These are phyloP conservation scores for Hygrophila difformis DNA, from an alignment of 257 asterid species.

Conservation along the genomic window DNA sequence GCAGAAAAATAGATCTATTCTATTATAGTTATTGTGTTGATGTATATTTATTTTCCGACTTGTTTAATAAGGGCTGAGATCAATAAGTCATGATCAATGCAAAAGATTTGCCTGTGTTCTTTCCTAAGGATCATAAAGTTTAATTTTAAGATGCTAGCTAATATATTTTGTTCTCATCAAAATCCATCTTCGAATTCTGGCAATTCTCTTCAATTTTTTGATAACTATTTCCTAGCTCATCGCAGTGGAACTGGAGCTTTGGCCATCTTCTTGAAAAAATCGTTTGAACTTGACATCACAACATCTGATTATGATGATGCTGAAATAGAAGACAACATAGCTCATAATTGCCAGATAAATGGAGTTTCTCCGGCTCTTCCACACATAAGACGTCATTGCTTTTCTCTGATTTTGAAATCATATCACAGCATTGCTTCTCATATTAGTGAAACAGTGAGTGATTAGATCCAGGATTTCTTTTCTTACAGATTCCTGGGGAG, in stretches of 20 bases:
- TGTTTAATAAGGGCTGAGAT: neutral
- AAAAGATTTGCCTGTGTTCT: neutral
- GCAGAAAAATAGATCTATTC: neutral
- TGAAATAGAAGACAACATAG: constrained; percentile 79
- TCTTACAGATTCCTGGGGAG: constrained; percentile 92
- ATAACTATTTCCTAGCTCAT: constrained; percentile 19
- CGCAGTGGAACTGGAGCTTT: constrained; percentile 96
- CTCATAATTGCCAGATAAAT: constrained; percentile 59
- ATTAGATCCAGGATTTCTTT: neutral
- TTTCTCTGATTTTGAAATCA: constrained; percentile 6
- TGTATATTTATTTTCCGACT: neutral
- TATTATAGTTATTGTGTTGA: neutral
- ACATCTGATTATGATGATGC: constrained; percentile 97
- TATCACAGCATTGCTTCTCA: neutral
- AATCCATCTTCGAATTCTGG: neutral
- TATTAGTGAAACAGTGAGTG: neutral
- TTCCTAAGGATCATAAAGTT: neutral
- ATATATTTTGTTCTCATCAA: too few species aligned
- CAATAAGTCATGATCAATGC: neutral
- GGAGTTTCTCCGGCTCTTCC: constrained; percentile 69
- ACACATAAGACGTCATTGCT: constrained; percentile 64
- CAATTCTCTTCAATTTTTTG: neutral
- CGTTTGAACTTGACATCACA: constrained; percentile 57
- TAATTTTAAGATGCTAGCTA: too few species aligned
- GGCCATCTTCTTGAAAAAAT: constrained; percentile 69